phyloP scores from a whole-genome alignment of 768 basidiomycete genomes.

The Dictyophora rubrovolvata region DNA sequence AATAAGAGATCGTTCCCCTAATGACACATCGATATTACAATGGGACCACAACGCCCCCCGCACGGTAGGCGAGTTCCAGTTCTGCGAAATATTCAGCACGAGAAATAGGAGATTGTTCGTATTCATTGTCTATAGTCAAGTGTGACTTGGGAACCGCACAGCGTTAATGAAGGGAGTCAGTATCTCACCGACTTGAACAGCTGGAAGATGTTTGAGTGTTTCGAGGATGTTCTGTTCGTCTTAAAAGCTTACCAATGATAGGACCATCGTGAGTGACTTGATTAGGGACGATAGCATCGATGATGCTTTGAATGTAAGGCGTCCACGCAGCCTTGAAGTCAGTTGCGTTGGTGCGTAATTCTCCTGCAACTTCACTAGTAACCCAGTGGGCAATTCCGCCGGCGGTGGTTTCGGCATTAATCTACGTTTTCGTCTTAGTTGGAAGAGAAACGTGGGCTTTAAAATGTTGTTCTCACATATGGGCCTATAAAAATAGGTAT shows the following conservation, averaged over 20 bases:
- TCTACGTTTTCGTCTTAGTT: background rate
- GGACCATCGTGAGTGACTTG: conserved; percentile 69
- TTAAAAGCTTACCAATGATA: conserved; percentile 45
- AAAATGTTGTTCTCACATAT: conserved; percentile 41
- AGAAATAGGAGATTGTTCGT: conserved; percentile 37
- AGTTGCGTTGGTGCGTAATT: conserved; percentile 62
- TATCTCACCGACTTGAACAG: conserved; percentile 43
- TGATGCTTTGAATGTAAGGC: conserved; percentile 59
- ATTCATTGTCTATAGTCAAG: conserved; percentile 59
- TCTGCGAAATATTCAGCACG: conserved; percentile 51
- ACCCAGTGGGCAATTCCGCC: conserved; percentile 67
- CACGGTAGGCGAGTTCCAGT: conserved; percentile 44
- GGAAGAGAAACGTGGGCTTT: background rate
- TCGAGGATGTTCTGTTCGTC: too few species aligned
- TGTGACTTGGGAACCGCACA: background rate
- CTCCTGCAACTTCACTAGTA: conserved; percentile 54
- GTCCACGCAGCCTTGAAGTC: conserved; percentile 66
- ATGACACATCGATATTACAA: background rate
- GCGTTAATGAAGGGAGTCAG: background rate
- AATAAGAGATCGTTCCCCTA: background rate
- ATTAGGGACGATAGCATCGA: conserved; percentile 46
- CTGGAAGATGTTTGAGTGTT: conserved; percentile 18
- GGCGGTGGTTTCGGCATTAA: conserved; percentile 54
- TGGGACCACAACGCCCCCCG: conserved; percentile 53
- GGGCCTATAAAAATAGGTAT: background rate